Evolutionary conservation across 768 basidiomycete species (phyloP).

Genomic region (Rhizopogon vesiculosus): DNA sequence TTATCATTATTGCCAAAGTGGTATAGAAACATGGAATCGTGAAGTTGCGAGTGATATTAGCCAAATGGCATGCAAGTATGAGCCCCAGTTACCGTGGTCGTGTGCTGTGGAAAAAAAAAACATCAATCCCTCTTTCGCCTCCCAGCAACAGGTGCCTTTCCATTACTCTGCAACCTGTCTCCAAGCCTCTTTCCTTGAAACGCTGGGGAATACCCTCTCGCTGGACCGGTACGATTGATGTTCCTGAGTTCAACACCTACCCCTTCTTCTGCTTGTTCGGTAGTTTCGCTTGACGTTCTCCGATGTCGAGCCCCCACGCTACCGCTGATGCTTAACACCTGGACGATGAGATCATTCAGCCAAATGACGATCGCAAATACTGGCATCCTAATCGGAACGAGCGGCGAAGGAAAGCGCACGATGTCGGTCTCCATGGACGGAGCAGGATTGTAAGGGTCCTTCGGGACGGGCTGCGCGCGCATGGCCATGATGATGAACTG

Average conservation of each 20-base stretch:
- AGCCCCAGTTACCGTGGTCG: too few species aligned
- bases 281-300: conserved; percentile 40
- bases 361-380: conserved; percentile 71
- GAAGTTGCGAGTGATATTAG: neutral
- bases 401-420: conserved; percentile 67
- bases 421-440: conserved; percentile 29
- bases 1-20: neutral
- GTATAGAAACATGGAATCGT: neutral
- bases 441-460: conserved; percentile 68
- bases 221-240: neutral
- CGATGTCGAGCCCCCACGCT: conserved; percentile 18
- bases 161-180: conserved; percentile 6
- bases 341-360: conserved; percentile 69
- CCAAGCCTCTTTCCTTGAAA: conserved; percentile 5
- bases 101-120: conserved; percentile 2
- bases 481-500: conserved; percentile 86
- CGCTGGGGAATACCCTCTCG: neutral
- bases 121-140: conserved; percentile 45
- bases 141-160: conserved; percentile 26
- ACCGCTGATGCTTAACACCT: conserved; percentile 53
- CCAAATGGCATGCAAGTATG: neutral
- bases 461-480: conserved; percentile 67
- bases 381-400: conserved; percentile 75
- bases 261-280: conserved; percentile 63
- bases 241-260: conserved; percentile 27